Conservation (phyloP, 257 asterid species). For the Sherardia arvensis region DNA sequence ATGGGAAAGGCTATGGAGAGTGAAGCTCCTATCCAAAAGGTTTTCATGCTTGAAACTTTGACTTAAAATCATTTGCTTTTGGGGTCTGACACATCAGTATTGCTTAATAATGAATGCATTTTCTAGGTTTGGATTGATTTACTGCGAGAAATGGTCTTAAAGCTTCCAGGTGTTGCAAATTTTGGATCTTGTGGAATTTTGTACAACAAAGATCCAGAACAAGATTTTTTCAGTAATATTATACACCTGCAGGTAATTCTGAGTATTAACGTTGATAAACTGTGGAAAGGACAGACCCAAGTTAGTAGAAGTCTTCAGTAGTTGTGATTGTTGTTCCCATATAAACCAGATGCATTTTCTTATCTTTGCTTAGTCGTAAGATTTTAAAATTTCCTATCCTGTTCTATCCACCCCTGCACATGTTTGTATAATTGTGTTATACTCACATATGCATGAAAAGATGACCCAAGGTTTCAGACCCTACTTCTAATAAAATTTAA, state of each 20-base stretch:
- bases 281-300: neutral
- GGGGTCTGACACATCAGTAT: neutral
- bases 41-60: constrained; percentile 14
- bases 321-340: neutral
- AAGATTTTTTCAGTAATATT: constrained; percentile 76
- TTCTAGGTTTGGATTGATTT: constrained; percentile 85
- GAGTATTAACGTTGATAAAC: neutral
- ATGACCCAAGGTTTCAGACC: neutral
- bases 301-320: neutral
- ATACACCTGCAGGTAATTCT: constrained; percentile 74
- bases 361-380: neutral
- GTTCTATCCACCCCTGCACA: neutral
- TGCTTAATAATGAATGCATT: constrained; percentile 7
- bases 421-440: no score
- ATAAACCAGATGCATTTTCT: neutral
- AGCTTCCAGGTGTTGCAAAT: constrained; percentile 58
- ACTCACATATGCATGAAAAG: neutral
- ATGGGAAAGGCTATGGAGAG: constrained; percentile 84
- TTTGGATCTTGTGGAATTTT: constrained; percentile 54
- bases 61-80: constrained; percentile 5
- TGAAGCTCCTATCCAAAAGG: constrained; percentile 70
- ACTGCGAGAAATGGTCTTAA: constrained; percentile 78
- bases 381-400: neutral
- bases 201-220: constrained; percentile 72
- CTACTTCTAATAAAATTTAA: neutral